Percentiles rank a stretch among this genome's conserved stretches.
Conservation (phyloP, 1,284 basidiomycete species). For the Ustilago shanxiensis region DNA sequence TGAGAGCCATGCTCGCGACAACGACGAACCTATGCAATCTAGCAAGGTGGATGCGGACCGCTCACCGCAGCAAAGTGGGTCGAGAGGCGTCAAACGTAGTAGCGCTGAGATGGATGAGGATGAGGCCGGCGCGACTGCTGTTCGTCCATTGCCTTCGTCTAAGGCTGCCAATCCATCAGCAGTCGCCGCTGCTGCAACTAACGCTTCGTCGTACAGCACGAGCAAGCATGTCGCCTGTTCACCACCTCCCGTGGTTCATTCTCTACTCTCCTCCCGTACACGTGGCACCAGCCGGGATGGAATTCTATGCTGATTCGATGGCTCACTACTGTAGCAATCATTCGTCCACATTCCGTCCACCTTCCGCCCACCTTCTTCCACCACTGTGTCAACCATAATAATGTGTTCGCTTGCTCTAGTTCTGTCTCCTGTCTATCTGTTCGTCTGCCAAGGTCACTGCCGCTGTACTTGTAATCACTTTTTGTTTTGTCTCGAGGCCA, state of each 20-base stretch:
- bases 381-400: too few relatives aligned
- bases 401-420: too few relatives aligned
- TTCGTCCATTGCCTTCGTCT: conserved; percentile 4
- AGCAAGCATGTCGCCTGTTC: conserved; percentile 22
- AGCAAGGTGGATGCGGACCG: background rate
- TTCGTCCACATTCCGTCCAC: background rate
- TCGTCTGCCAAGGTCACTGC: background rate
- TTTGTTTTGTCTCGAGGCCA: background rate
- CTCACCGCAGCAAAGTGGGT: conserved; percentile 3
- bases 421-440: background rate
- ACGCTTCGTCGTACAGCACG: conserved; percentile 5
- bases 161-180: background rate
- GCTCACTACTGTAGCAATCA: background rate
- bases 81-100: conserved; percentile 30
- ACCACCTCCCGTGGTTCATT: conserved; percentile 26
- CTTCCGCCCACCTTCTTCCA: background rate
- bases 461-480: background rate
- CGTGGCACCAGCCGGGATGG: conserved; percentile 36
- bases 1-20: conserved; percentile 16
- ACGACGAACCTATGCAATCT: background rate
- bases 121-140: conserved; percentile 1
- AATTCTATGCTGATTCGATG: conserved; percentile 27
- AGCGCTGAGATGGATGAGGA: conserved; percentile 45
- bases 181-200: background rate
- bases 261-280: conserved; percentile 21